These are phyloP conservation scores for Scolecobasidium constrictum DNA, from an alignment of 2,329 filamentous ascomycete genomes.

Conservation along the genomic window DNA sequence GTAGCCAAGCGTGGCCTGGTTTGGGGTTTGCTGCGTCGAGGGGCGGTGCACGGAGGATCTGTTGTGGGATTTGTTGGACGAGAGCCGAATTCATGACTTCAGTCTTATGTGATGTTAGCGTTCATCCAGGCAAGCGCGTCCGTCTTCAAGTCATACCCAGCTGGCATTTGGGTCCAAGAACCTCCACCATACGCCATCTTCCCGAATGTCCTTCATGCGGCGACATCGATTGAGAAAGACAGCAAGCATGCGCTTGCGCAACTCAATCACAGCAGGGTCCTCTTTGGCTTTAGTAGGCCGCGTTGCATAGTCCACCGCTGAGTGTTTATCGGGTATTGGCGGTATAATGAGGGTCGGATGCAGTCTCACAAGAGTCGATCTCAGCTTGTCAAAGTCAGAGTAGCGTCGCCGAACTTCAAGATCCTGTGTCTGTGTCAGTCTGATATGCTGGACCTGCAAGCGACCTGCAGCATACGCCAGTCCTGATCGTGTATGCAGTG, in stretches of 20 bases:
- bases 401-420: slow-evolving; percentile 91
- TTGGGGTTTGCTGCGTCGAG: slow-evolving; percentile 89
- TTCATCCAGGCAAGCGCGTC: background rate
- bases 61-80: slow-evolving; percentile 83
- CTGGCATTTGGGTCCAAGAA: slow-evolving; percentile 97
- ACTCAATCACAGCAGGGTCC: slow-evolving; percentile 90
- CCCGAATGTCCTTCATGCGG: slow-evolving; percentile 80
- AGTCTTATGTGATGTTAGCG: slow-evolving; percentile 43
- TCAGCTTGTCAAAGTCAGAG: slow-evolving; percentile 88
- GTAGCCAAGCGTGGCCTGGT: slow-evolving; percentile 75
- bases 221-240: slow-evolving; percentile 93
- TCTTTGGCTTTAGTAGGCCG: slow-evolving; percentile 98
- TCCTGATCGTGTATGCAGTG: slow-evolving; percentile 95
- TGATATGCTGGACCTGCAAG: background rate
- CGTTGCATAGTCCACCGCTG: slow-evolving; percentile 95
- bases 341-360: slow-evolving; percentile 94
- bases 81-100: slow-evolving; percentile 93
- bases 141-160: slow-evolving; percentile 57
- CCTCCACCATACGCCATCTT: slow-evolving; percentile 94
- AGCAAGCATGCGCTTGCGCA: slow-evolving; percentile 91
- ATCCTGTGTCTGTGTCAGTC: slow-evolving; percentile 46
- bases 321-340: slow-evolving; percentile 97
- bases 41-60: slow-evolving; percentile 88
- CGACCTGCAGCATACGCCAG: slow-evolving; percentile 70
- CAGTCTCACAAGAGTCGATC: slow-evolving; percentile 77